Base-by-base conservation (phyloP, 441 rosid genomes). In the Oxalis stricta region DNA sequence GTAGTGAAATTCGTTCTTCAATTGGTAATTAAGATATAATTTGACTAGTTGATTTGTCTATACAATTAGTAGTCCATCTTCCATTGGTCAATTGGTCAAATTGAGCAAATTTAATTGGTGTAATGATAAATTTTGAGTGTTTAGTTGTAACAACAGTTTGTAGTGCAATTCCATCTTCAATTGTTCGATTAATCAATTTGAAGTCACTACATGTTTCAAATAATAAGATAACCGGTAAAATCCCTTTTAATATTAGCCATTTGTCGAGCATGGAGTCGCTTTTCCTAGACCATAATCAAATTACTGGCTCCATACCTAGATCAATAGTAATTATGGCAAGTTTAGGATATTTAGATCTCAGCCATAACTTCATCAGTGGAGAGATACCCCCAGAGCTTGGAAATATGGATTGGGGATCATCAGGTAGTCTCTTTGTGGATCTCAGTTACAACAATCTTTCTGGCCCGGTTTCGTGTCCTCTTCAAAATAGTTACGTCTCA, bases 381-480 rank as follows among this genome's bases (percentile, higher is more conserved):
- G 35, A 16, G 0, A 8, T 20, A 35, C 34, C 19, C 42, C 12
- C 31, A 10, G n/a, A 31, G 13, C 28, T 51, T 1, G n/a, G n/a
- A n/a, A n/a, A n/a, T n/a, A 19, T 13, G 28, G 12, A 26, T 7
- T 23, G 15, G n/a, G 2, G 3, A n/a, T 0, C 0, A 0, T 19
- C 33, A 3, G 0, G 0, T n/a, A n/a, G n/a, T n/a, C n/a, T 0
- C 6, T 7, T 14, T n/a, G 12, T 44, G 21, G n/a, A 53, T 33
- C 37, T 55, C 7, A 40, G 37, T 8, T n/a, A 33, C 53, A 55
- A 55, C 12, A 18, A 46, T n/a, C 43, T 55, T 10, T 32, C 48
- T 7, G 24, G 36, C 2, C 0, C 5, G 4, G 30, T 43, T 9
- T 35, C 36, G n/a, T 9, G n/a, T 10, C 7, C 22, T 17, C 35